Conservation (phyloP, 31 red algal genomes). For the Porphyra umbilicalis region DNA sequence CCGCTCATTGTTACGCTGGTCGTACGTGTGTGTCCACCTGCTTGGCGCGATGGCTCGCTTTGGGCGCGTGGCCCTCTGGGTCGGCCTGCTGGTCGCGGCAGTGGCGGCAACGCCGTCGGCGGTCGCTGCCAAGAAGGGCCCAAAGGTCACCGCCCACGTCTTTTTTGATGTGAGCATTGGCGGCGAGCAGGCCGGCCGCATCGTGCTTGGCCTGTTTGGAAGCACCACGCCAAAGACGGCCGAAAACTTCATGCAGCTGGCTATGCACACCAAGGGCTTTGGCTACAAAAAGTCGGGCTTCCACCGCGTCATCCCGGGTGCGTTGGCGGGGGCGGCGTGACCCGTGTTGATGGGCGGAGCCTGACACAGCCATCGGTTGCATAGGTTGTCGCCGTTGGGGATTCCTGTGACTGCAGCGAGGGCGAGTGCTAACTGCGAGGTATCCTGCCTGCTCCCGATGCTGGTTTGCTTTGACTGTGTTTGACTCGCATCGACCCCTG, state of each 20-base stretch:
- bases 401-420: too few species aligned
- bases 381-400: too few species aligned
- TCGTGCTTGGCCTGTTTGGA: constrained; percentile 89
- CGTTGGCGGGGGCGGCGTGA: background rate
- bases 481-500: too few species aligned
- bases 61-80: background rate
- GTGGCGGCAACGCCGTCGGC: background rate
- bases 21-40: background rate
- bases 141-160: constrained; percentile 47
- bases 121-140: background rate
- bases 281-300: constrained; percentile 72
- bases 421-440: too few species aligned
- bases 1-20: too few species aligned
- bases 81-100: constrained; percentile 2
- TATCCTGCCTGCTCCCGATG: too few species aligned
- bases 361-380: too few species aligned
- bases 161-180: constrained; percentile 89
- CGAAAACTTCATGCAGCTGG: constrained; percentile 83
- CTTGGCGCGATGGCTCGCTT: background rate
- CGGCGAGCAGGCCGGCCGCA: constrained; percentile 61
- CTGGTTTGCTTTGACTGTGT: too few species aligned
- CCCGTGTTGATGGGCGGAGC: too few species aligned
- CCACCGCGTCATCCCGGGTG: constrained; percentile 71
- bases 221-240: constrained; percentile 72
- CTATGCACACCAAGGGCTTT: constrained; percentile 59